A percentile compares a stretch with the other conserved stretches of the same genome.
phyloP scores from a whole-genome alignment of 768 basidiomycete genomes.

The Lactarius evosmus region DNA sequence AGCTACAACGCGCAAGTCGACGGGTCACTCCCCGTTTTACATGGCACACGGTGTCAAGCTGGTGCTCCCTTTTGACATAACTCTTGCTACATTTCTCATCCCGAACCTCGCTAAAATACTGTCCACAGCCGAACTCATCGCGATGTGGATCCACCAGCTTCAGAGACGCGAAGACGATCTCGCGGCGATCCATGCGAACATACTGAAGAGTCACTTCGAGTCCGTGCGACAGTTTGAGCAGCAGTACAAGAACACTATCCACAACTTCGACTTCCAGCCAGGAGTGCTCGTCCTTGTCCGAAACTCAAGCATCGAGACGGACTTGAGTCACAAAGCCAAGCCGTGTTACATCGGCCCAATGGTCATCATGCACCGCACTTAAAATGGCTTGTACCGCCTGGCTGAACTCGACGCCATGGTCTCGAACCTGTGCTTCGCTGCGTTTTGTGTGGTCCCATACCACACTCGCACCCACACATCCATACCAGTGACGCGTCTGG shows the following conservation, averaged over 20 bases:
- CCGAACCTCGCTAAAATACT: background rate
- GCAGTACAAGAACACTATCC: slow-evolving; percentile 20
- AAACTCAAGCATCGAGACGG: slow-evolving; percentile 30
- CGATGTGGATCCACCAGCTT: slow-evolving; percentile 11
- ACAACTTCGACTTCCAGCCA: slow-evolving; percentile 30
- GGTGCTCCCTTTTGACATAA: slow-evolving; percentile 30
- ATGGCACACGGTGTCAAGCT: slow-evolving; percentile 27
- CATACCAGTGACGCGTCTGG: too few relatives aligned
- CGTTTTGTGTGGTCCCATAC: slow-evolving; percentile 31
- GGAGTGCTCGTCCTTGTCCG: slow-evolving; percentile 31
- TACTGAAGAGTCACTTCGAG: background rate
- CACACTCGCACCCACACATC: background rate
- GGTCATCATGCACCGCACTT: slow-evolving; percentile 25
- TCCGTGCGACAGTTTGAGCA: slow-evolving; percentile 10
- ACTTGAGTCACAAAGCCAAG: slow-evolving; percentile 29
- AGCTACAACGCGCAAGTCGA: slow-evolving; percentile 32
- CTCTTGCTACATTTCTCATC: background rate
- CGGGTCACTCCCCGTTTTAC: slow-evolving; percentile 36
- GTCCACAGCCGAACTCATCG: slow-evolving; percentile 24
- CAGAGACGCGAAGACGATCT: slow-evolving; percentile 21
- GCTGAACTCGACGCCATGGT: slow-evolving; percentile 30
- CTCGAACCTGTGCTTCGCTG: slow-evolving; percentile 18
- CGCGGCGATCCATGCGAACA: background rate
- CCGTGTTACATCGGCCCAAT: slow-evolving; percentile 30
- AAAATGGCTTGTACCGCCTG: slow-evolving; percentile 24